Evolutionary conservation across 768 basidiomycete genomes (phyloP).

Genomic region (Tulasnella sp.): DNA sequence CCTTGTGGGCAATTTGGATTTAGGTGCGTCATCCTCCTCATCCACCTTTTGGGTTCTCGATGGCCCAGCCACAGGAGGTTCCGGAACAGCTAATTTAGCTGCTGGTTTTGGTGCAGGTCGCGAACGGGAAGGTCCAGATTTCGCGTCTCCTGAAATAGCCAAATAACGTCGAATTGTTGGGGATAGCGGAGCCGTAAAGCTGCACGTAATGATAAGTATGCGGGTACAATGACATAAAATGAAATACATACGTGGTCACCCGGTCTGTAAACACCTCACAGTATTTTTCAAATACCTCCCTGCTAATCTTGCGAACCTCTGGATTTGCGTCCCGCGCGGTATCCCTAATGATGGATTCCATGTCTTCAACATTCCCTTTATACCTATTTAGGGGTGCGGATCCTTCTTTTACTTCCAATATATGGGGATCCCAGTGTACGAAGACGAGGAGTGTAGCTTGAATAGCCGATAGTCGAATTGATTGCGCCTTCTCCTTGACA

Average conservation of each 20-base stretch:
- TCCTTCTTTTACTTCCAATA: slow-evolving; percentile 9
- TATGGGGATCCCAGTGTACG: not conserved
- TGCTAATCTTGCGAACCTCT: slow-evolving; percentile 56
- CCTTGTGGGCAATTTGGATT: too few relatives aligned
- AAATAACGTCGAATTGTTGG: slow-evolving; percentile 69
- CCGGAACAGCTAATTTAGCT: not conserved
- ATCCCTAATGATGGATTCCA: slow-evolving; percentile 55
- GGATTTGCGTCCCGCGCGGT: slow-evolving; percentile 62
- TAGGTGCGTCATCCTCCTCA: too few relatives aligned
- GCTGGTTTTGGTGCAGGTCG: not conserved
- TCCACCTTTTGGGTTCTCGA: too few relatives aligned
- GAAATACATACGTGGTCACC: slow-evolving; percentile 44
- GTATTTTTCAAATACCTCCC: slow-evolving; percentile 65
- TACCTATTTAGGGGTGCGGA: slow-evolving; percentile 38
- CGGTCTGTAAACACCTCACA: slow-evolving; percentile 53
- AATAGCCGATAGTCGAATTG: slow-evolving; percentile 48
- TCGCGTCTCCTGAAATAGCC: slow-evolving; percentile 30
- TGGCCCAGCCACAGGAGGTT: too few relatives aligned
- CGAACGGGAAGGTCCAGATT: too few relatives aligned
- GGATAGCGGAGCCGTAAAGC: slow-evolving; percentile 60
- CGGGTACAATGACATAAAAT: not conserved
- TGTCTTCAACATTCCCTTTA: slow-evolving; percentile 53
- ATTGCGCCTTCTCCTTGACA: slow-evolving; percentile 54
- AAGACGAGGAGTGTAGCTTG: slow-evolving; percentile 31
- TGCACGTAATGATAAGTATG: slow-evolving; percentile 24